Evolutionary conservation across 805 yeast species (phyloP), one percentile per base, ranked within the genome.

Genomic region (Cyberlindnera bimundalis): DNA sequence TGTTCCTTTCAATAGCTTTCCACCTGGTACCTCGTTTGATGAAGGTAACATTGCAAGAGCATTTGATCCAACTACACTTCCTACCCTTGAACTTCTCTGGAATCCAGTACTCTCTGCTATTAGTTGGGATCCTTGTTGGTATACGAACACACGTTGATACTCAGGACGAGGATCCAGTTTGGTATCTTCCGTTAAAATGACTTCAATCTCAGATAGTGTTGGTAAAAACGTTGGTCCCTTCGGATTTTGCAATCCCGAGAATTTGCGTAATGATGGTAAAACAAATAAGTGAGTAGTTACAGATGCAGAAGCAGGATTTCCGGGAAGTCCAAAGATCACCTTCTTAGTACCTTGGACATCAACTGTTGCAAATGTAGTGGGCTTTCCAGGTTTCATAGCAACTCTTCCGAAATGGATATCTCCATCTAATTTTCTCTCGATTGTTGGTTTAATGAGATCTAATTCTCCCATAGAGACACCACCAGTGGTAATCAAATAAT

Each of bases 381-480:
- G 81, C 46, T 75, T 75, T 0, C 81, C 81, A 1, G 81, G 81
- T 47, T 75, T 75, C 78, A 75, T 75, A n/a, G 67, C 66, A 6
- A 75, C 78, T 30, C 80, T 56, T 5, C 81, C 81, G 52, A 75
- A 75, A 44, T 73, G 76, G 27, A 75, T 70, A 1, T 44, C 50
- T 1, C 78, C 80, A 0, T 60, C 58, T 14, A 75, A 47, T 10
- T 43, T 45, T 26, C 66, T 52, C 42, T 71, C 73, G 18, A 75
- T 70, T 0, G 68, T 61, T 0, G 79, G 79, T 41, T 75, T 75
- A 29, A 75, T 51, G 13, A 73, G 57, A 51, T 75, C 81, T 25
- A 66, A 45, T 50, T 75, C 81, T 2, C 81, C 81, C 81, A 75
- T 75, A 1, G 81, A 75, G 2, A 75, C 81, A 18, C 81, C 81